Evolutionary conservation across 805 yeast species (phyloP), one percentile per base, ranked within the genome.

Genomic region (Kurtzmaniella fragi): DNA sequence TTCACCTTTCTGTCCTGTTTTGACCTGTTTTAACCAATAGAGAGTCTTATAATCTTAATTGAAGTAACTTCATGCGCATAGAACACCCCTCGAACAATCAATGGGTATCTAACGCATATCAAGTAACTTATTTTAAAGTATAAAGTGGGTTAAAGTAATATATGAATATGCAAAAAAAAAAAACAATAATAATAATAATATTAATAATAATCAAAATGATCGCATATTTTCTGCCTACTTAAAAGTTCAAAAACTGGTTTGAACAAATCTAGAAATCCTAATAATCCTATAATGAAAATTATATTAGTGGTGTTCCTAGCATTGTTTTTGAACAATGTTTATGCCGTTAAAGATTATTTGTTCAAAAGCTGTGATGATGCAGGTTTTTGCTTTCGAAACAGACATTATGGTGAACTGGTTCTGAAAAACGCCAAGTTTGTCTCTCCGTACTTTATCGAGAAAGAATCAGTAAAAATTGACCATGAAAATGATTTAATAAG

Each of bases 341-440:
- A 43, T 5, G 61, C 60, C 4, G 88, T 80, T 29, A 81, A 82
- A 49, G 78, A 75, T 2, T 78, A 80, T 45, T 60, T 87, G 39
- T 84, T 88, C 68, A 85, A 87, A 54, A 77, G 70, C 11, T 90
- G 98, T 59, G 77, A 70, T 5, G 82, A 84, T 51, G 75, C 88
- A 13, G 95, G 96, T 5, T 89, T 90, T 55, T 90, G 98, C 55
- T 61, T 71, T 36, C 73, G 98, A 58, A 86, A 90, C 52, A 67
- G 91, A 40, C 78, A 77, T 41, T 87, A 75, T 54, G 85, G 87
- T 1, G 43, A 53, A 2, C 55, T 45, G 7, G 44, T 61, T 17
- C 30, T 37, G 10, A 17, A 32, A 12, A 39, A 31, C 12, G 28
- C 36, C 7, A 23, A 39, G 5, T 49, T 38, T 31, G 26, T 16